These are phyloP conservation scores for Lactarius sanguifluus DNA, from an alignment of 768 basidiomycete species.

Conservation along the genomic window DNA sequence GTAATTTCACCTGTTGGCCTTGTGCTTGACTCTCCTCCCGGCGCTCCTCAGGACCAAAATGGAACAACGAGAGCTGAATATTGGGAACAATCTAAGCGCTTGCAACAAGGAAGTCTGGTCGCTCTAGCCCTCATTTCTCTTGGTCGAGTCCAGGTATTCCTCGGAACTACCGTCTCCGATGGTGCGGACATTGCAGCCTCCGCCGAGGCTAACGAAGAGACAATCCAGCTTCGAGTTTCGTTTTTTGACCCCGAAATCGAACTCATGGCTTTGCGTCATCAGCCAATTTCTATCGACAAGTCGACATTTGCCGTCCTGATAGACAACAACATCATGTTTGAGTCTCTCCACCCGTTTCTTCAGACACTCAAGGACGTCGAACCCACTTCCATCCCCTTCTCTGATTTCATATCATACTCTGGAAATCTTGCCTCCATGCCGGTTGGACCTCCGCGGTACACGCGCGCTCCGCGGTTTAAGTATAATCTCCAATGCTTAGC, in stretches of 20 bases:
- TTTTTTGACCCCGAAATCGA: conserved; percentile 66
- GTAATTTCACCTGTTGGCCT: conserved; percentile 52
- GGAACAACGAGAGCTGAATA: conserved; percentile 45
- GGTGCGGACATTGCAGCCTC: conserved; percentile 47
- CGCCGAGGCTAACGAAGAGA: conserved; percentile 35
- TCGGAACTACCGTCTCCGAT: conserved; percentile 53
- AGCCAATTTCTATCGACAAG: conserved; percentile 32
- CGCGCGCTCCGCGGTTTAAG: conserved; percentile 47
- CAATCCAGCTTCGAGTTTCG: conserved; percentile 48
- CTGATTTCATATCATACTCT: conserved; percentile 12
- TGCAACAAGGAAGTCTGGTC: conserved; percentile 64
- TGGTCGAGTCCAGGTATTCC: conserved; percentile 39
- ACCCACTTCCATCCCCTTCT: conserved; percentile 27
- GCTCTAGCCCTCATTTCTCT: conserved; percentile 47
- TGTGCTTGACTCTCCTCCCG: conserved; percentile 53
- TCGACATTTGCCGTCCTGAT: conserved; percentile 24
- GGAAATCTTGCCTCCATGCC: conserved; percentile 3
- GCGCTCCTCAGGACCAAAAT: conserved; percentile 47
- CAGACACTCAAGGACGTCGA: conserved; percentile 24
- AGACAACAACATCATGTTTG: conserved; percentile 28
- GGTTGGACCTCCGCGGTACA: conserved; percentile 18
- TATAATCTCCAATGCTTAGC: conserved; percentile 55
- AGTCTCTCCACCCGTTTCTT: conserved; percentile 26
- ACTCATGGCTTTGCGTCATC: conserved; percentile 44
- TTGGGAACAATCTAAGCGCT: conserved; percentile 64